Conservation (phyloP, 768 basidiomycete species). For the Boletus vinaceobasis region DNA sequence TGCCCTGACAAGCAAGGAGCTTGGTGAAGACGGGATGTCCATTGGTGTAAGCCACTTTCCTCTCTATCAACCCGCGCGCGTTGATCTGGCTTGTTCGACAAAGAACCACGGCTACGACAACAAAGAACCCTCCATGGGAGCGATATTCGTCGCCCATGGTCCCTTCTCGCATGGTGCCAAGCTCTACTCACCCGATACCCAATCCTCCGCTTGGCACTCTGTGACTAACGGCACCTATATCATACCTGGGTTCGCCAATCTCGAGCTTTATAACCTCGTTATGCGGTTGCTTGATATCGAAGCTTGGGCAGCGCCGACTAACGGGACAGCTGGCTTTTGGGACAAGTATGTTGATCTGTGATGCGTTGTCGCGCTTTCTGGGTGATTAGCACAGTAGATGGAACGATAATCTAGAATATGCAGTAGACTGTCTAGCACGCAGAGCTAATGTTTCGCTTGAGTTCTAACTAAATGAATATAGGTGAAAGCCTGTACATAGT, state of each 20-base stretch:
- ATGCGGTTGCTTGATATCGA: slow-evolving; percentile 70
- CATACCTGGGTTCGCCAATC: slow-evolving; percentile 81
- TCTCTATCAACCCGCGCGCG: not conserved
- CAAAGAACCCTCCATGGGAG: slow-evolving; percentile 70
- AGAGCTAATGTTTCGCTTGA: slow-evolving; percentile 1
- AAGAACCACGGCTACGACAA: slow-evolving; percentile 94
- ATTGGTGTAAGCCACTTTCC: slow-evolving; percentile 62
- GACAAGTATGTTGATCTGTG: slow-evolving; percentile 55
- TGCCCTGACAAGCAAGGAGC: slow-evolving; percentile 63
- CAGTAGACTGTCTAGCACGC: not conserved
- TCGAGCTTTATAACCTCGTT: slow-evolving; percentile 82
- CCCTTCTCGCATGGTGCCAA: slow-evolving; percentile 77
- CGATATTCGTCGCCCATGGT: slow-evolving; percentile 89
- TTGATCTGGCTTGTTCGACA: slow-evolving; percentile 2
- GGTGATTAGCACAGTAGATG: not conserved
- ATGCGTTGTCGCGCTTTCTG: not conserved
- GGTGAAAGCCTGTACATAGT: not conserved
- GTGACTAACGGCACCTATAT: slow-evolving; percentile 54
- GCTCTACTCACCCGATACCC: slow-evolving; percentile 28
- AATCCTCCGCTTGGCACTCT: slow-evolving; percentile 53
- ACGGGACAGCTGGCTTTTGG: slow-evolving; percentile 85
- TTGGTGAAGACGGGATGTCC: slow-evolving; percentile 58
- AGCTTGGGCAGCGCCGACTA: slow-evolving; percentile 53
- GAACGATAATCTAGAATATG: not conserved
- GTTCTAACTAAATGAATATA: not conserved